Conservation (phyloP, 1,284 basidiomycete genomes). For the Omphalotus olearius region DNA sequence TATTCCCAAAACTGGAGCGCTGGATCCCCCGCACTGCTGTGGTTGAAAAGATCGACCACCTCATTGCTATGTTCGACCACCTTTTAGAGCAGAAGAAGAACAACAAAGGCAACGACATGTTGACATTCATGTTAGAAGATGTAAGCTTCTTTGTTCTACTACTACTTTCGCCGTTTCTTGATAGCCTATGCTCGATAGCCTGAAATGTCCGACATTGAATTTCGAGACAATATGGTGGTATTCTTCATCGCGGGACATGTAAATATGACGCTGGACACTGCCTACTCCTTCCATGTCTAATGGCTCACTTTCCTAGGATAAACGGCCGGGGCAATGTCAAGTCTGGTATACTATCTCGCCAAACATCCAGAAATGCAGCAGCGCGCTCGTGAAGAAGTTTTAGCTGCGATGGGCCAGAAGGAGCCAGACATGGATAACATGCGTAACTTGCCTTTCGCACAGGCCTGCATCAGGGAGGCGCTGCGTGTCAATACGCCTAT, state of each 20-base stretch:
- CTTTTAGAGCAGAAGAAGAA: slow-evolving; percentile 23
- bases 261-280: slow-evolving; percentile 3
- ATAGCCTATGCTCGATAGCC: slow-evolving; percentile 3
- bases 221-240: slow-evolving; percentile 29
- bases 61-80: slow-evolving; percentile 21
- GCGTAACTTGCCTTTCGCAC: slow-evolving; percentile 21
- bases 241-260: slow-evolving; percentile 32
- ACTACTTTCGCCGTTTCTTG: not conserved
- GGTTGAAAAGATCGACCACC: slow-evolving; percentile 21
- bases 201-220: slow-evolving; percentile 17
- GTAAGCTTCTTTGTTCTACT: not conserved
- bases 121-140: slow-evolving; percentile 29
- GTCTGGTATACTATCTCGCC: slow-evolving; percentile 28
- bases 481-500: slow-evolving; percentile 30
- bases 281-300: not conserved
- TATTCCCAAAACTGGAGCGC: slow-evolving; percentile 27
- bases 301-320: slow-evolving; percentile 21
- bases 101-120: slow-evolving; percentile 27
- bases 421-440: slow-evolving; percentile 24
- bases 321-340: slow-evolving; percentile 27
- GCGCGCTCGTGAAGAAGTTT: slow-evolving; percentile 24
- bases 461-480: slow-evolving; percentile 30
- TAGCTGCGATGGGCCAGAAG: slow-evolving; percentile 16
- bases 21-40: slow-evolving; percentile 23
- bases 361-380: slow-evolving; percentile 25